Percentiles rank a stretch among this genome's conserved stretches.
phyloP scores from a whole-genome alignment of 768 basidiomycete species.

The Mycena polygramma region DNA sequence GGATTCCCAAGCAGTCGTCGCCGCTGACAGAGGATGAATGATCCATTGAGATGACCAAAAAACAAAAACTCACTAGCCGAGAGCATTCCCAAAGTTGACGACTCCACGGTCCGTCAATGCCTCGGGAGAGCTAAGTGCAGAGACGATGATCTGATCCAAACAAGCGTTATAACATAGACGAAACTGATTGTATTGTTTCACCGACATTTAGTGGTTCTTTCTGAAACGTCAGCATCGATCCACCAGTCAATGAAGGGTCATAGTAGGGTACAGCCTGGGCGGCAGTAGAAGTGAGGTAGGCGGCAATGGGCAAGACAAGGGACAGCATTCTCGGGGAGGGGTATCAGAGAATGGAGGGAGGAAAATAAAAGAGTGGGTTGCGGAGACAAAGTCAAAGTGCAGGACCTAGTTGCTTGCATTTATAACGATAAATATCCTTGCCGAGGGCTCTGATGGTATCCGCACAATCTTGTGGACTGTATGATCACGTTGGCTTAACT shows the following conservation, averaged over 20 bases:
- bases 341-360: neutral
- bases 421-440: too few relatives aligned
- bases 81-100: slow-evolving; percentile 58
- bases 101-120: slow-evolving; percentile 57
- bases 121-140: slow-evolving; percentile 56
- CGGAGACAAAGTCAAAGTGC: neutral
- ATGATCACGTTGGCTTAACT: too few relatives aligned
- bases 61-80: slow-evolving; percentile 56
- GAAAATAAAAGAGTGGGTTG: neutral
- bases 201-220: slow-evolving; percentile 61
- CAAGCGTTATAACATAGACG: neutral
- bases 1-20: slow-evolving; percentile 58
- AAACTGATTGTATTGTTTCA: neutral
- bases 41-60: slow-evolving; percentile 6
- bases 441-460: slow-evolving; percentile 11
- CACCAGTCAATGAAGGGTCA: slow-evolving; percentile 19
- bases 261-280: slow-evolving; percentile 16
- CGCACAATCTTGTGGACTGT: neutral
- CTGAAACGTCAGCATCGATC: slow-evolving; percentile 34
- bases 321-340: slow-evolving; percentile 19
- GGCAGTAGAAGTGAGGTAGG: slow-evolving; percentile 14
- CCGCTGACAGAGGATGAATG: slow-evolving; percentile 43
- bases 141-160: slow-evolving; percentile 52
- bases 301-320: slow-evolving; percentile 9
- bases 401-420: too few relatives aligned